Evolutionary conservation across 1,284 basidiomycete genomes (phyloP).

Genomic region (Trametes pubescens): DNA sequence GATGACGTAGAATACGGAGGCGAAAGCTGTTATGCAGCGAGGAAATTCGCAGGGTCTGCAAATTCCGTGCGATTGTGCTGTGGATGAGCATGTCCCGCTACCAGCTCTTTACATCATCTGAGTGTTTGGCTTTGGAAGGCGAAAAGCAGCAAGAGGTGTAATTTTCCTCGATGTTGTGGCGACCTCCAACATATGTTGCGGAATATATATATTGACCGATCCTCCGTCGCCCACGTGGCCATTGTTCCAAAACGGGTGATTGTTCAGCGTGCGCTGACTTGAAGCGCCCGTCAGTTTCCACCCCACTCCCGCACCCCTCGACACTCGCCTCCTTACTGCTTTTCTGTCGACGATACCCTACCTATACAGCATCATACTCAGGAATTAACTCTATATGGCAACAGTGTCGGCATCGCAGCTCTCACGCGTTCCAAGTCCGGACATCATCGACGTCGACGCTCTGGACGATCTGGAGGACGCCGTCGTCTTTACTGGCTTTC

Average conservation of each 20-base stretch:
- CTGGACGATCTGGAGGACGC: slow-evolving; percentile 39
- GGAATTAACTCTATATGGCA: slow-evolving; percentile 9
- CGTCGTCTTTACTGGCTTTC: slow-evolving; percentile 34
- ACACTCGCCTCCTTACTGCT: neutral
- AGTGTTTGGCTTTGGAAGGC: no score
- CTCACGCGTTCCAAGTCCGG: slow-evolving; percentile 17
- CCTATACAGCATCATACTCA: neutral
- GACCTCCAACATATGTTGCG: no score
- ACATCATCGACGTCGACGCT: slow-evolving; percentile 46
- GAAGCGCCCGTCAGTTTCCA: slow-evolving; percentile 5
- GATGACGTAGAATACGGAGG: neutral
- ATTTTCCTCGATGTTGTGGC: no score
- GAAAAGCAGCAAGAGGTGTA: no score
- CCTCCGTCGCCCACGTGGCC: slow-evolving; percentile 1
- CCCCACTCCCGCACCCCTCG: neutral
- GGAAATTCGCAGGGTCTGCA: neutral
- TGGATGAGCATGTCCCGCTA: no score
- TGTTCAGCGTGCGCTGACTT: slow-evolving; percentile 14
- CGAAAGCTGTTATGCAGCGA: neutral
- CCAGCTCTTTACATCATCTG: no score
- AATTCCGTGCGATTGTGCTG: no score
- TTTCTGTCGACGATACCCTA: neutral
- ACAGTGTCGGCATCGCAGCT: slow-evolving; percentile 12
- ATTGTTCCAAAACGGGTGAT: slow-evolving; percentile 17
- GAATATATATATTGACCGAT: no score